These are phyloP conservation scores for Dryadomyces quercus-mongolicae DNA, from an alignment of 2,329 filamentous ascomycete genomes.

Conservation along the genomic window DNA sequence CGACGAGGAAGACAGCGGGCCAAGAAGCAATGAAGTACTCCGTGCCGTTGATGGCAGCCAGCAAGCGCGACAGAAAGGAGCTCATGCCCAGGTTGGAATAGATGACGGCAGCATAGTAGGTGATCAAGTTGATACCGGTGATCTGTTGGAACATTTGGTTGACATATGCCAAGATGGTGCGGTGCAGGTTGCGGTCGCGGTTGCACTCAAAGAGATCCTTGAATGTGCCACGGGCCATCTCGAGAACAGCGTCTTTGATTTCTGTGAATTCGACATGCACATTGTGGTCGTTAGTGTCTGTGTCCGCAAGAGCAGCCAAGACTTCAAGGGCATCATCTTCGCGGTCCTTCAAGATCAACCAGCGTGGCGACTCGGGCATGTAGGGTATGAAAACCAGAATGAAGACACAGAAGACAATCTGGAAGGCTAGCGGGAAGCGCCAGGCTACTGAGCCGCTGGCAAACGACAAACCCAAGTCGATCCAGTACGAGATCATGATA, in stretches of 20 bases:
- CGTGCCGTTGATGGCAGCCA: slow-evolving; percentile 34
- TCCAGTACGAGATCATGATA: slow-evolving; percentile 47
- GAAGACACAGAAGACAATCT: slow-evolving; percentile 45
- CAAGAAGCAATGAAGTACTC: slow-evolving; percentile 15
- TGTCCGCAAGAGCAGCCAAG: slow-evolving; percentile 27
- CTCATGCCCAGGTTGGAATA: slow-evolving; percentile 17
- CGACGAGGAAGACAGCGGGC: slow-evolving; percentile 27
- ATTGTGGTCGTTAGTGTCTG: slow-evolving; percentile 33
- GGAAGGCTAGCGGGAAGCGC: slow-evolving; percentile 50
- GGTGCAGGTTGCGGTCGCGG: not conserved
- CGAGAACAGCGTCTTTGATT: slow-evolving; percentile 40
- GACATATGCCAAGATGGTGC: not conserved
- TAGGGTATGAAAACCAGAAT: slow-evolving; percentile 40
- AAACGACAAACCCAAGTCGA: slow-evolving; percentile 46
- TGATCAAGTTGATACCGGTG: slow-evolving; percentile 24
- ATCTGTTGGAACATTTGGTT: slow-evolving; percentile 9
- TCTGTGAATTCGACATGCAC: slow-evolving; percentile 40
- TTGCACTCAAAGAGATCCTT: not conserved
- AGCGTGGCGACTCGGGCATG: slow-evolving; percentile 39
- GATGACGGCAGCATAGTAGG: slow-evolving; percentile 29
- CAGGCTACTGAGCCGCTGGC: slow-evolving; percentile 36
- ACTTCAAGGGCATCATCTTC: slow-evolving; percentile 31
- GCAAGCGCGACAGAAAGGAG: slow-evolving; percentile 29
- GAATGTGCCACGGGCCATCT: slow-evolving; percentile 23
- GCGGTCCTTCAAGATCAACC: slow-evolving; percentile 30